Percentiles rank a stretch among this genome's conserved stretches.
phyloP scores from a whole-genome alignment of 2,329 filamentous ascomycete species.

The Leptographium procerum region DNA sequence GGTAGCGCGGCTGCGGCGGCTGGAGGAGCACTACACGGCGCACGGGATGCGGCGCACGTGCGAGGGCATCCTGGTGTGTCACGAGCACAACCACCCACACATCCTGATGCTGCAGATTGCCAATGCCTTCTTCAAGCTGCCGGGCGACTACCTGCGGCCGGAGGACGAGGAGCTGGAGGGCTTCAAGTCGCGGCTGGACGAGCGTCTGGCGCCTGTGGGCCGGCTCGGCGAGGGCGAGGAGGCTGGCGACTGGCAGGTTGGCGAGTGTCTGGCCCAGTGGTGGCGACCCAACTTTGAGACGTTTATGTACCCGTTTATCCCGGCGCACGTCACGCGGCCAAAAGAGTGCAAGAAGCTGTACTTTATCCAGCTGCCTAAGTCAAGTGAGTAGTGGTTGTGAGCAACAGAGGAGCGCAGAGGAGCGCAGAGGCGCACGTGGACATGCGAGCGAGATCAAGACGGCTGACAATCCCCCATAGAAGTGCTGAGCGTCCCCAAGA shows the following conservation, averaged over 20 bases:
- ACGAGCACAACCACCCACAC: constrained; percentile 98
- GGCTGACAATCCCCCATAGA: constrained; percentile 40
- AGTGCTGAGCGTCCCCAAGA: constrained; percentile 92
- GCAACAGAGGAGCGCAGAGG: neutral
- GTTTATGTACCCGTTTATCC: constrained; percentile 98
- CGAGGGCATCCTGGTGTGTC: constrained; percentile 93
- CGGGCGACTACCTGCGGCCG: constrained; percentile 83
- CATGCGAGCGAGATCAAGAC: neutral
- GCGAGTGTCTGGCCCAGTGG: constrained; percentile 94
- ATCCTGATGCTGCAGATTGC: constrained; percentile 99
- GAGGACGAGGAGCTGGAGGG: constrained; percentile 86
- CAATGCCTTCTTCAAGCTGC: constrained; percentile 98
- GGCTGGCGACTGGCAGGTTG: constrained; percentile 79
- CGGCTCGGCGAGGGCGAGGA: constrained; percentile 77
- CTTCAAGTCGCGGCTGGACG: constrained; percentile 90
- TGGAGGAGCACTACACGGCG: constrained; percentile 88
- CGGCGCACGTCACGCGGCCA: constrained; percentile 86
- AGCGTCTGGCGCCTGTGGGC: constrained; percentile 85
- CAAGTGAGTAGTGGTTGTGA: constrained; percentile 52
- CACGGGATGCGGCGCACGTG: constrained; percentile 97
- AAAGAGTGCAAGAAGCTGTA: constrained; percentile 99
- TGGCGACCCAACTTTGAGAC: constrained; percentile 99
- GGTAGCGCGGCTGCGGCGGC: constrained; percentile 76
- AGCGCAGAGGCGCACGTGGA: no score
- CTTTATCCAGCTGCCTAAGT: constrained; percentile 86